Evolutionary conservation across 306 rosid genomes (phyloP), one percentile per base, ranked within the genome.

Genomic region (Purshia tridentata): DNA sequence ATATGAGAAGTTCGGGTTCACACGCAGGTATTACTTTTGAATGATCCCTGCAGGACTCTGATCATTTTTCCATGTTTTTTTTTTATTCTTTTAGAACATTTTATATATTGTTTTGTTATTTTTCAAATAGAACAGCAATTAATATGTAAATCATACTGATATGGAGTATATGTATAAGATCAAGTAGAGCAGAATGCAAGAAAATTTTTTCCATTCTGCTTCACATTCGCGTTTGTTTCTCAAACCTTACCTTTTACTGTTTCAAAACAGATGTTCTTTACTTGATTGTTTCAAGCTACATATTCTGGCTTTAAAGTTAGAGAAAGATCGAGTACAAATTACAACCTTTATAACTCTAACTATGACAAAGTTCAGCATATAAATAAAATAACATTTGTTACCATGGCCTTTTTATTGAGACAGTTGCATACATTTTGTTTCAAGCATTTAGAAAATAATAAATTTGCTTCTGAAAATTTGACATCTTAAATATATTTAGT

Each of bases 1-100:
- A 78, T 95, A 92, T 72, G 98, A 95, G 84, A 90, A 87, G 47
- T 87, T 87, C 79, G 99, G 99, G 61, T 95, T 95, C 88, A 77
- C 76, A 19, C 87, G 93, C 87, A 90, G 99, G 99, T 95, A 86
- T 62, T 55, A 39, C 46, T 19, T 68, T 60, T 68, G 14, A 54
- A 73, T 72, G 65, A 42, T 37, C 39, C 65, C 60, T 37, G 49
- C 23, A 7, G 19, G 29, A 57, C 19, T 48, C 11, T 15, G 6
- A 56, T 10, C 46, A 4, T 16, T 48, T 64, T 71, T 65, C 54
- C 20, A 46, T 14, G 6, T 11, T 63, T 52, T 29, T 63, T 52
- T 29, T 57, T 12, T 10, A 63, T 37, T 61, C 3, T 54, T 70
- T 14, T 57, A 19, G 44, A 12, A 9, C 35, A 19, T 37, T 63